phyloP scores from a whole-genome alignment of 257 asterid genomes.

The Mentha longifolia region DNA sequence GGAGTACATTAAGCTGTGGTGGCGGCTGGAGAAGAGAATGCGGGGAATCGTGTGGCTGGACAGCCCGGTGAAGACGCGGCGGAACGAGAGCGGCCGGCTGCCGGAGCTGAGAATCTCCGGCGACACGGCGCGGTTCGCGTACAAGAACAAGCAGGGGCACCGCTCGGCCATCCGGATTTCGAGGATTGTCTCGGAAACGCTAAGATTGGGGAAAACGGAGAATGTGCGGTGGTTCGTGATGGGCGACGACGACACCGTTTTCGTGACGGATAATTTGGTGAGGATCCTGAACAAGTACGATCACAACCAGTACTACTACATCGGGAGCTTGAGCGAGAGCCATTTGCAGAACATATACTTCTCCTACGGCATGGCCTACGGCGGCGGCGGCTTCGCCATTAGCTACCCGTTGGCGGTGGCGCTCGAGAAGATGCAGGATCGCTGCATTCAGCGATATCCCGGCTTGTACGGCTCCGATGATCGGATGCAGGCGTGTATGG shows the following conservation, averaged over 20 bases:
- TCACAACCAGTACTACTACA: constrained; percentile 62
- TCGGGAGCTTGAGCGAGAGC: constrained; percentile 72
- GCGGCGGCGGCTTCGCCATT: constrained; percentile 79
- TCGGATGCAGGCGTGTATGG: constrained; percentile 80
- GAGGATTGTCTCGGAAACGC: constrained; percentile 62
- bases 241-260: constrained; percentile 78
- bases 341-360: constrained; percentile 68
- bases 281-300: constrained; percentile 61
- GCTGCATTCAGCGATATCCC: constrained; percentile 67
- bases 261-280: constrained; percentile 61
- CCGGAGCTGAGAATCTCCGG: constrained; percentile 59
- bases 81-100: constrained; percentile 39
- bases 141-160: constrained; percentile 59
- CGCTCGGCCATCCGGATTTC: constrained; percentile 71
- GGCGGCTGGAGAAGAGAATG: constrained; percentile 52
- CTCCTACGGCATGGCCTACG: constrained; percentile 76
- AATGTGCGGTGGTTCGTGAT: constrained; percentile 75
- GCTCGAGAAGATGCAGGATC: constrained; percentile 66
- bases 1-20: constrained; percentile 72
- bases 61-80: constrained; percentile 32
- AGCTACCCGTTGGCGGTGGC: constrained; percentile 71
- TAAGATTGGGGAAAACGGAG: constrained; percentile 46
- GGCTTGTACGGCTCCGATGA: constrained; percentile 77
- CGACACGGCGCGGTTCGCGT: constrained; percentile 51
- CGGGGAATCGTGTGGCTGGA: constrained; percentile 73